Conservation (phyloP, 345 rosid species). For the Brassica napus region DNA sequence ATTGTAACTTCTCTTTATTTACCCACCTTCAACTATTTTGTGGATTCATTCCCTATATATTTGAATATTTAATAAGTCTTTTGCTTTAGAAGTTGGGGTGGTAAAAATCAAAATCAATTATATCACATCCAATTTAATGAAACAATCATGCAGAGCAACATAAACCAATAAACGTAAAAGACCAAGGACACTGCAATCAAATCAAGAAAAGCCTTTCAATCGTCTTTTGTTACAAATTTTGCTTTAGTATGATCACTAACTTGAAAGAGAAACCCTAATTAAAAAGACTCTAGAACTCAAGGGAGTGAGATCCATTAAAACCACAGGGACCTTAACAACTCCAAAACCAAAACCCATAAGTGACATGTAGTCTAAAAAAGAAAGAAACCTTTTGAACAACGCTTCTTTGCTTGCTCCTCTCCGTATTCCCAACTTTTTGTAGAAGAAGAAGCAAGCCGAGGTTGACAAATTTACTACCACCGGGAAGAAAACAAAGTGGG, state of each 20-base stretch:
- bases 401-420: conserved; percentile 65
- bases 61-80: conserved; percentile 1
- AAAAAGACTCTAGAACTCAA: conserved; percentile 20
- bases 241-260: conserved; percentile 17
- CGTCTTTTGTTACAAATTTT: conserved; percentile 21
- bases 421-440: conserved; percentile 29
- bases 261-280: conserved; percentile 6
- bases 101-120: not conserved
- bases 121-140: conserved; percentile 6
- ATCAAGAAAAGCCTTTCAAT: conserved; percentile 31
- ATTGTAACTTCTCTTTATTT: not conserved
- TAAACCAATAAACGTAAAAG: conserved; percentile 10
- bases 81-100: conserved; percentile 2
- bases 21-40: not conserved
- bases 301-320: conserved; percentile 38
- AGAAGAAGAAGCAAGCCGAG: conserved; percentile 63
- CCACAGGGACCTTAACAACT: conserved; percentile 26
- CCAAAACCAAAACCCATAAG: conserved; percentile 21
- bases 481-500: conserved; percentile 23
- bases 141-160: not conserved
- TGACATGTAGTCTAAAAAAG: not conserved
- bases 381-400: conserved; percentile 51
- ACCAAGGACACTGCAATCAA: not conserved
- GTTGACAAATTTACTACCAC: conserved; percentile 50
- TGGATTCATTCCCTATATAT: not conserved